Conservation (phyloP, 2,329 filamentous ascomycete species). For the Colletotrichum tropicale region DNA sequence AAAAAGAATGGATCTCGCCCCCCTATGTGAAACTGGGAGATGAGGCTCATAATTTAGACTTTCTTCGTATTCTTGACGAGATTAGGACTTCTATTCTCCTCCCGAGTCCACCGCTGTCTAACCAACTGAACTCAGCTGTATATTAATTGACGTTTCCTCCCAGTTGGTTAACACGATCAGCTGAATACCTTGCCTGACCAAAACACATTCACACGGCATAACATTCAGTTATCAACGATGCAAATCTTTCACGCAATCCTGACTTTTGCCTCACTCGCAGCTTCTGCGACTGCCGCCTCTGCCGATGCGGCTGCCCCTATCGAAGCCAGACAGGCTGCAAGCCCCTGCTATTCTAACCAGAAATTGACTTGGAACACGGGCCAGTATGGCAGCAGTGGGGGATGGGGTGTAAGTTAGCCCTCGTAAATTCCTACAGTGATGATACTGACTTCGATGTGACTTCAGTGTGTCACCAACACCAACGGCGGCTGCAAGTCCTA, state of each 20-base stretch:
- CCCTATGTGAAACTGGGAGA: background rate
- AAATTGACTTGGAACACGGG: background rate
- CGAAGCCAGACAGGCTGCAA: background rate
- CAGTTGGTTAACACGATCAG: accelerated
- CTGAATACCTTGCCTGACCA: accelerated
- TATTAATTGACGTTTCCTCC: accelerated
- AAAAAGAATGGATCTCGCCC: background rate
- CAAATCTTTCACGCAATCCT: background rate
- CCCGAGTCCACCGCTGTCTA: background rate
- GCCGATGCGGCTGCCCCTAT: background rate
- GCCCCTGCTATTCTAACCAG: background rate
- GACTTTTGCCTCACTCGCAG: background rate
- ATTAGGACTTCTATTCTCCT: background rate
- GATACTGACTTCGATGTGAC: background rate
- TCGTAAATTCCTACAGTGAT: background rate
- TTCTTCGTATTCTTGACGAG: background rate
- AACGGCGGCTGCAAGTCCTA: background rate
- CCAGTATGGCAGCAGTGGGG: background rate
- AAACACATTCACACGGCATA: background rate
- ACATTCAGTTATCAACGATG: background rate
- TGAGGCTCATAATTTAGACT: background rate
- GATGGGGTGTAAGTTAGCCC: background rate
- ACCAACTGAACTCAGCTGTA: background rate
- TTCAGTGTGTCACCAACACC: background rate
- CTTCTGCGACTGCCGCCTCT: background rate